Conservation (phyloP, 768 basidiomycete genomes). For the Collybia sp. region DNA sequence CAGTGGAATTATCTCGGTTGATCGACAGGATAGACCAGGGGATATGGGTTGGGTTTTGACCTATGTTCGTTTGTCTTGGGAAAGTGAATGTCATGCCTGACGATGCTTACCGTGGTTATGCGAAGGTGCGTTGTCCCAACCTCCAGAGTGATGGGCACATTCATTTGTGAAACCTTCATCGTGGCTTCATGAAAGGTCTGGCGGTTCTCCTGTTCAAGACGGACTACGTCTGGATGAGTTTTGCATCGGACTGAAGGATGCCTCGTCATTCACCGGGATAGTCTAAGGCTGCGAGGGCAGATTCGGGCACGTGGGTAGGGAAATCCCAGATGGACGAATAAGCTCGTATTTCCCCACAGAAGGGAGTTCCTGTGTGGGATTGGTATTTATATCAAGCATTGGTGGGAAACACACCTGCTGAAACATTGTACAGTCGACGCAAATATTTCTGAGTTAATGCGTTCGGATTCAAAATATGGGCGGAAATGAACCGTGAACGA, state of each 20-base stretch:
- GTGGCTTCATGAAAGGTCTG: constrained; percentile 57
- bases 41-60: constrained; percentile 71
- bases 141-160: constrained; percentile 66
- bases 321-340: constrained; percentile 65
- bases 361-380: constrained; percentile 39
- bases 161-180: constrained; percentile 64
- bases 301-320: constrained; percentile 46
- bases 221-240: constrained; percentile 30
- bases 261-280: constrained; percentile 47
- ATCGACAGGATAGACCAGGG: constrained; percentile 62
- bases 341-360: constrained; percentile 48
- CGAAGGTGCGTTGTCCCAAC: constrained; percentile 70
- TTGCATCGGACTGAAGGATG: constrained; percentile 3
- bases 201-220: constrained; percentile 55
- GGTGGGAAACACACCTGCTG: constrained; percentile 30
- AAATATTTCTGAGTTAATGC: constrained; percentile 66
- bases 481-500: constrained; percentile 50
- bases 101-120: constrained; percentile 60
- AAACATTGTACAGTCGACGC: constrained; percentile 72
- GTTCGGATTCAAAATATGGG: constrained; percentile 75
- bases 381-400: background rate
- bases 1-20: constrained; percentile 78
- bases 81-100: background rate
- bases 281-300: constrained; percentile 39
- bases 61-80: constrained; percentile 23